phyloP scores from a whole-genome alignment of 2,329 filamentous ascomycete species.

The Lecanicillium sp. region DNA sequence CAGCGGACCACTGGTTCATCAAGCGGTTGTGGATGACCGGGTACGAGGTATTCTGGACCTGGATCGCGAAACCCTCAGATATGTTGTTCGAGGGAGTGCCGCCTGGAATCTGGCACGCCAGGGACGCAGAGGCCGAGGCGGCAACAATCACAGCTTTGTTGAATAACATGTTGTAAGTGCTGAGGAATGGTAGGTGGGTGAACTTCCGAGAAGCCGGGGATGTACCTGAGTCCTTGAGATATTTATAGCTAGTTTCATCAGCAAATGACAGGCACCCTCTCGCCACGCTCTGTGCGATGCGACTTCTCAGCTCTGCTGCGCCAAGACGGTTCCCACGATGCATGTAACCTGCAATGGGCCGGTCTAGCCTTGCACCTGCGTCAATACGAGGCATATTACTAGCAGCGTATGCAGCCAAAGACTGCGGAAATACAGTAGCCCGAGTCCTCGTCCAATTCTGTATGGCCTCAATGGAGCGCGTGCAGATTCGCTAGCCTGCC shows the following conservation, averaged over 20 bases:
- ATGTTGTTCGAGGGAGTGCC: conserved; percentile 27
- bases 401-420: not conserved
- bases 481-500: too few relatives aligned
- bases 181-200: too few relatives aligned
- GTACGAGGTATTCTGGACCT: conserved; percentile 31
- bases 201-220: too few relatives aligned
- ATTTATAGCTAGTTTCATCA: conserved; percentile 3
- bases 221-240: too few relatives aligned
- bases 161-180: not conserved
- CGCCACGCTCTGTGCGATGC: not conserved
- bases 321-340: not conserved
- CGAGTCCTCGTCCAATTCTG: too few relatives aligned
- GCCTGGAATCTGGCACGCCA: conserved; percentile 27
- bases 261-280: too few relatives aligned
- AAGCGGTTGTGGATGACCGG: conserved; percentile 31
- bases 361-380: not conserved
- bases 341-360: not conserved
- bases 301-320: not conserved
- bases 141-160: conserved; percentile 19
- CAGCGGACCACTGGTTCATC: conserved; percentile 30
- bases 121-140: not conserved
- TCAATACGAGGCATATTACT: conserved; percentile 1
- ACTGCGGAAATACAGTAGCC: too few relatives aligned
- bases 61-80: conserved; percentile 28
- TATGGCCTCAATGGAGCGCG: too few relatives aligned